Evolutionary conservation across 1,284 basidiomycete species (phyloP), one percentile per base, ranked within the genome.

Genomic region (Neolentinus lepideus): DNA sequence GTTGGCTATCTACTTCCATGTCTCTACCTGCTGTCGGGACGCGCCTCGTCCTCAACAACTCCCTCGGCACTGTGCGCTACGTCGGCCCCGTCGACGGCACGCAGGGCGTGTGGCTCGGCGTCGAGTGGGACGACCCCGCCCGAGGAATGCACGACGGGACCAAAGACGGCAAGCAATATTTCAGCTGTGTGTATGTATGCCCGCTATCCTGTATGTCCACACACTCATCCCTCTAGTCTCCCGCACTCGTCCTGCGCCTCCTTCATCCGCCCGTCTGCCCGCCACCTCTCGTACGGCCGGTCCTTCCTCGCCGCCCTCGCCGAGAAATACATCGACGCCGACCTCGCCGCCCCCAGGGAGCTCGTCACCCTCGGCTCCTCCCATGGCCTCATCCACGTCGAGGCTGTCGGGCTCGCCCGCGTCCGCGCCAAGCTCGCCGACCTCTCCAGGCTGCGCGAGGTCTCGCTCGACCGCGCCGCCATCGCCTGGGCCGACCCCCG

Each of bases 61-160:
- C 80, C 62, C 62, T 78, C 51, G 90, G 84, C 2, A 92, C 92
- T 0, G 70, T 96, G 58, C 82, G 74, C 69, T 95, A 83, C 65
- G 68, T 79, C 4, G 93, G 93, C 2, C 61, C 70, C 1, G 84
- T 96, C 14, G 73, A 82, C 14, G 79, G 80, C 19, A 83, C 89
- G 0, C 66, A 70, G 8, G 91, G 89, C 10, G 62, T 71, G 14
- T 99, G 96, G 95, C 79, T 95, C 3, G 96, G 96, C 12, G 80
- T 98, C 53, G 95, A 98, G 73, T 99, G 95, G 92, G 96, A 99
- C 65, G 85, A 94, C 64, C 77, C 86, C 3, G 58, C 67, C 1
- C 79, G 91, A 54, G 95, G 95, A 25, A 96, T 90, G 69, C 94
- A 98, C 67, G 83, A 88, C 62, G 96, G 96, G 11, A 68, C 76